These are phyloP conservation scores for Gracilaria caudata DNA, from an alignment of 23 red algal genomes.

Conservation along the genomic window DNA sequence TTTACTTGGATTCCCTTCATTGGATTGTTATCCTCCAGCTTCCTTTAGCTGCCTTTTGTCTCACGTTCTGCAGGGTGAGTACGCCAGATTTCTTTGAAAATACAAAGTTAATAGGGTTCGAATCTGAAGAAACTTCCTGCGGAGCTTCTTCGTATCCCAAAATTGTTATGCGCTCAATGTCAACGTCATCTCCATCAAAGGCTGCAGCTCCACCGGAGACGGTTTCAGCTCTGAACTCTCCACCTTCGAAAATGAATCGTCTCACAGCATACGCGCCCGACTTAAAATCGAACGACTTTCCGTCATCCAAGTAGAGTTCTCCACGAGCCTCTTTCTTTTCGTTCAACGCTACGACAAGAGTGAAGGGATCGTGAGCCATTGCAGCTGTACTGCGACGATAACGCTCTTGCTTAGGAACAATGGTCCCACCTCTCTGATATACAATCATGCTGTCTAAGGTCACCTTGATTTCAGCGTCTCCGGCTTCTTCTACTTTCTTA, in stretches of 20 bases:
- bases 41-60: constrained; percentile 15
- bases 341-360: constrained; percentile 85
- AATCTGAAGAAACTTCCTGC: background rate
- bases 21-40: constrained; percentile 37
- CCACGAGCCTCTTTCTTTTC: constrained; percentile 59
- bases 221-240: constrained; percentile 34
- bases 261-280: constrained; percentile 59
- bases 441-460: constrained; percentile 69
- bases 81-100: constrained; percentile 26
- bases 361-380: constrained; percentile 78
- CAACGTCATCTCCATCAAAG: constrained; percentile 37
- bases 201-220: constrained; percentile 28
- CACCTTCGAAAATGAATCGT: constrained; percentile 44
- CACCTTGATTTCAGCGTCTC: constrained; percentile 9
- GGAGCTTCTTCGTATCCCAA: constrained; percentile 60
- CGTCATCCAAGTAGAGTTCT: constrained; percentile 87
- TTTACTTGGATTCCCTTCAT: background rate
- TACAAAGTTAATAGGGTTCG: constrained; percentile 15
- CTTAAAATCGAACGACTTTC: constrained; percentile 70
- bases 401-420: constrained; percentile 83
- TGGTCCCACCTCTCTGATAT: constrained; percentile 84
- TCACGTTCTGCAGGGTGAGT: constrained; percentile 38
- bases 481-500: constrained; percentile 22
- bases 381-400: constrained; percentile 63
- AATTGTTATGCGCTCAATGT: constrained; percentile 57